Evolutionary conservation across 495 filamentous ascomycete genomes (phyloP), one percentile per base, ranked within the genome.

Genomic region (Aspergillus carlsbadensis): DNA sequence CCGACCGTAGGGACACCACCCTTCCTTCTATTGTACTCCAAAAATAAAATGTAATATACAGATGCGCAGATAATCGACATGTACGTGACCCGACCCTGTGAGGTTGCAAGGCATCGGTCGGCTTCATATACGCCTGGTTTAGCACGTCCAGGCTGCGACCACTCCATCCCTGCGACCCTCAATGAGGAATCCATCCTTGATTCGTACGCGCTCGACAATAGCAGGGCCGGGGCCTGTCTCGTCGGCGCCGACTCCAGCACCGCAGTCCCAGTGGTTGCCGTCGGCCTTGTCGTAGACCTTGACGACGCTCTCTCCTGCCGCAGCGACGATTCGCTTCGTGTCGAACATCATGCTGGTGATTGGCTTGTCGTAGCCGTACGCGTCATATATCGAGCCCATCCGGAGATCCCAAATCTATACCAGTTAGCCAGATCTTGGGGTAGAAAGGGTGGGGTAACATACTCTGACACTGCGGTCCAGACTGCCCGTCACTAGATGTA

Each of bases 301-400:
- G 58, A 91, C 91, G 24, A 97, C 90, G 62, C 87, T 86, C 69
- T 98, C 93, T 43, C 92, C 89, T 0, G 91, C 91, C 3, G 94
- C 92, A 41, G 90, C 84, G 7, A 93, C 92, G 58, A 99, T 99
- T 39, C 94, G 85, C 24, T 92, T 86, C 11, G 80, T 78, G 70
- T 99, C 94, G 65, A 99, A 99, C 86, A 94, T 94, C 94, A 98
- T 98, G 77, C 88, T 92, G 21, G 91, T 96, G 58, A 99, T 82
- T 0, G 93, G 87, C 65, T 91, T 80, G 66, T 97, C 91, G 69
- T 97, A 99, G 40, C 94, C 94, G 65, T 89, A 99, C 29, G 92
- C 95, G 67, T 99, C 94, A 66, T 87, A 90, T 61, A 99, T 97
- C 13, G 91, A 92, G 36, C 94, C 94, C 13, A 89, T 99, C 37